Conservation (phyloP, 1,284 basidiomycete genomes). For the Meripilus lineatus region DNA sequence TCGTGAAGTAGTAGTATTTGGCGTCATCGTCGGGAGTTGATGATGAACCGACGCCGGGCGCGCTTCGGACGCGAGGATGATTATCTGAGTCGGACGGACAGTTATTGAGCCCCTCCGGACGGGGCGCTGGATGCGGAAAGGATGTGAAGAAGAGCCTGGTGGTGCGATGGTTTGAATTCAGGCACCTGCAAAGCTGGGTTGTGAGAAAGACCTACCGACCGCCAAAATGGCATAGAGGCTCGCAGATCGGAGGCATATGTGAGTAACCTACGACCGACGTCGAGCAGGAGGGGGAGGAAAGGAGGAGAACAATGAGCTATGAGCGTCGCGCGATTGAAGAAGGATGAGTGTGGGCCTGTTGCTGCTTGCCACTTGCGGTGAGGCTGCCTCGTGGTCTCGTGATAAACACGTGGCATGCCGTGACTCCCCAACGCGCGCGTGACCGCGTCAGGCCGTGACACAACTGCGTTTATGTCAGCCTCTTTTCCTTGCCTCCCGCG, state of each 20-base stretch:
- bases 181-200: constrained; percentile 2
- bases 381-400: constrained; percentile 22
- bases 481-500: no score
- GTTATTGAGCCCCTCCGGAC: constrained; percentile 57
- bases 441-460: no score
- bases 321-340: constrained; percentile 14
- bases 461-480: no score
- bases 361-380: constrained; percentile 16
- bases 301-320: constrained; percentile 12
- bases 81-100: constrained; percentile 43
- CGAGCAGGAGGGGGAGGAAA: constrained; percentile 11
- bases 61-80: constrained; percentile 55
- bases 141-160: constrained; percentile 77
- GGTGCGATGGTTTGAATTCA: constrained; percentile 9
- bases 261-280: constrained; percentile 7
- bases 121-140: constrained; percentile 67
- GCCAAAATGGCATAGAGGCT: constrained; percentile 70
- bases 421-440: constrained; percentile 11
- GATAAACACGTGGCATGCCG: constrained; percentile 19
- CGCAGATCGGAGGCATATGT: constrained; percentile 45
- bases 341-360: no score
- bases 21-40: constrained; percentile 63
- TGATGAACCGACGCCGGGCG: constrained; percentile 50
- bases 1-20: constrained; percentile 79
- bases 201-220: constrained; percentile 49